Evolutionary conservation across 306 rosid genomes (phyloP).

Genomic region (Rubus parviflorus): DNA sequence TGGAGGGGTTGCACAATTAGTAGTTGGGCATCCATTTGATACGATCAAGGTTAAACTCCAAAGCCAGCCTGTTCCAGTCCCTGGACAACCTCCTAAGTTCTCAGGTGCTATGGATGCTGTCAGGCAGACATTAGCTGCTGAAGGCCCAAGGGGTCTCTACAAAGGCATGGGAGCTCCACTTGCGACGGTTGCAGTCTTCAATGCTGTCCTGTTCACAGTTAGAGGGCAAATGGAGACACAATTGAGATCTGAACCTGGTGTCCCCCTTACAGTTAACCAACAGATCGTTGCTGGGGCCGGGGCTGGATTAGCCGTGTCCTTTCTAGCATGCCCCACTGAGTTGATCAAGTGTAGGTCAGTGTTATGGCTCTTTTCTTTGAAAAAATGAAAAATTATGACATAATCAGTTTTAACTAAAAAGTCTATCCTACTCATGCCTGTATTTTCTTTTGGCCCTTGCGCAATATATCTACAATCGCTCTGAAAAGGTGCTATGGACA

Average conservation of each 20-base stretch:
- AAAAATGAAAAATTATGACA: background rate
- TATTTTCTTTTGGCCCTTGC: background rate
- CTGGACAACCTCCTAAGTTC: slow-evolving; percentile 76
- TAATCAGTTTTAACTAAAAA: background rate
- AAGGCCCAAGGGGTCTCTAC: slow-evolving; percentile 89
- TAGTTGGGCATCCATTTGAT: slow-evolving; percentile 92
- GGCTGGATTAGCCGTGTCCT: slow-evolving; percentile 90
- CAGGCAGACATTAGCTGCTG: slow-evolving; percentile 86
- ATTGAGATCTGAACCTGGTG: slow-evolving; percentile 76
- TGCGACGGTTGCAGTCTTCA: slow-evolving; percentile 95
- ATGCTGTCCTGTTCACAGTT: slow-evolving; percentile 84
- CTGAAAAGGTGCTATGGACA: background rate
- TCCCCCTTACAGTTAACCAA: slow-evolving; percentile 63
- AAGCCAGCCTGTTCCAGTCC: slow-evolving; percentile 90
- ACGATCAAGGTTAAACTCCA: slow-evolving; percentile 98
- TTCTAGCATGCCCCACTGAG: slow-evolving; percentile 95
- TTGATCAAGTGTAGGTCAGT: slow-evolving; percentile 90
- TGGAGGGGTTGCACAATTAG: slow-evolving; percentile 92
- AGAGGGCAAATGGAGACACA: slow-evolving; percentile 87
- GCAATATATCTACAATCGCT: background rate
- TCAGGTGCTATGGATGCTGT: slow-evolving; percentile 94
- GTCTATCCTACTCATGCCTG: background rate
- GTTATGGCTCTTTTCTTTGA: slow-evolving; percentile 3
- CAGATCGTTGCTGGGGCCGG: slow-evolving; percentile 85
- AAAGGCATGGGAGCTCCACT: slow-evolving; percentile 99